These are phyloP conservation scores for Butyriboletus regius DNA, from an alignment of 1,284 basidiomycete genomes.

Conservation along the genomic window DNA sequence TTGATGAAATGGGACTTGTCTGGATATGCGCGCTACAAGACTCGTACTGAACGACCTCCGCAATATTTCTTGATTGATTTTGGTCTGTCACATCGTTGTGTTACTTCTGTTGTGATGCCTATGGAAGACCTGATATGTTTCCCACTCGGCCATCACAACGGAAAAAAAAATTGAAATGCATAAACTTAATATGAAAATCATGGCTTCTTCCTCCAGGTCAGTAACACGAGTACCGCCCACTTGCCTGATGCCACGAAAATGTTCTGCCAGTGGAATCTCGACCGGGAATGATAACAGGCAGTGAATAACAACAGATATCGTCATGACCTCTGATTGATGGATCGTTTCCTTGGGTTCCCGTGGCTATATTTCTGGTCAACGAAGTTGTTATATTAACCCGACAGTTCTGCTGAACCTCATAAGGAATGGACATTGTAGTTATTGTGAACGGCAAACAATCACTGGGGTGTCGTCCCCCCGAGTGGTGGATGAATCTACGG, in stretches of 20 bases:
- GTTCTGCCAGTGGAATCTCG: background rate
- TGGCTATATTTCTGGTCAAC: background rate
- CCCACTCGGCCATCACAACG: background rate
- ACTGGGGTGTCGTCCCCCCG: too few relatives aligned
- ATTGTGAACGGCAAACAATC: too few relatives aligned
- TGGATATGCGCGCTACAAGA: conserved; percentile 16
- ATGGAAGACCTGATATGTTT: conserved; percentile 14
- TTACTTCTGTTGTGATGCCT: conserved; percentile 10
- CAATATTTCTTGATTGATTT: conserved; percentile 39
- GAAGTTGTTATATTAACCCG: background rate
- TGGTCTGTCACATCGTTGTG: conserved; percentile 31
- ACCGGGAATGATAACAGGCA: background rate
- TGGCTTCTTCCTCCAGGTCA: background rate
- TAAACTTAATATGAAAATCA: background rate
- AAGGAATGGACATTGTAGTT: too few relatives aligned
- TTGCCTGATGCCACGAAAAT: background rate
- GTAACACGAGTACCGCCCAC: background rate
- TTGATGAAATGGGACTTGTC: conserved; percentile 17
- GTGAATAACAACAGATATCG: background rate
- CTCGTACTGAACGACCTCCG: conserved; percentile 28
- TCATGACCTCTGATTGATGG: background rate
- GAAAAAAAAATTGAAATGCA: background rate
- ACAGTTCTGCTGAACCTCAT: too few relatives aligned
- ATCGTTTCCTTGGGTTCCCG: background rate
- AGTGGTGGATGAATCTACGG: too few relatives aligned